phyloP scores from a whole-genome alignment of 176 grass and related monocot genomes.

The Stipa capillata region DNA sequence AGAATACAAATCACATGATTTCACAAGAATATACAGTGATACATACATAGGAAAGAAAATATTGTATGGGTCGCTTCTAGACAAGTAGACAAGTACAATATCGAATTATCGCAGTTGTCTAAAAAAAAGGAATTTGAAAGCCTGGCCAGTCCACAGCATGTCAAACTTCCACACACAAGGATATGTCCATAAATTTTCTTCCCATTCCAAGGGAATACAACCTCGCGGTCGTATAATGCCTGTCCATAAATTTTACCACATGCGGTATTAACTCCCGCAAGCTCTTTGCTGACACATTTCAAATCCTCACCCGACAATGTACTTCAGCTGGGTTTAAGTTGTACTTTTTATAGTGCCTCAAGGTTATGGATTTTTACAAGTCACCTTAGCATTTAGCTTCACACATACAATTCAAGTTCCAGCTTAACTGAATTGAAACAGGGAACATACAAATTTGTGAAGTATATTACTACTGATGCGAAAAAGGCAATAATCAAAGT shows the following conservation, averaged over 20 bases:
- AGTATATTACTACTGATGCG: neutral
- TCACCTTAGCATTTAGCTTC: neutral
- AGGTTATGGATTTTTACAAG: neutral
- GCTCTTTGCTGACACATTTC: neutral
- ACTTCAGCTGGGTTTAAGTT: neutral
- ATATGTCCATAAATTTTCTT: neutral
- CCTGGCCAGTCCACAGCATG: neutral
- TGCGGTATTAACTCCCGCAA: neutral
- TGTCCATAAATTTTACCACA: neutral
- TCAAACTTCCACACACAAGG: neutral
- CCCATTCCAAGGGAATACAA: neutral
- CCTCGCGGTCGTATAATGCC: neutral
- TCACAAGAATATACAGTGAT: neutral
- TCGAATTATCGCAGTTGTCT: neutral
- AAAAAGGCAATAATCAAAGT: neutral
- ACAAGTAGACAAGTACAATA: neutral
- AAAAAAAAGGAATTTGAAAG: neutral
- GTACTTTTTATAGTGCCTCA: neutral
- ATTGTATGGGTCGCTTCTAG: neutral
- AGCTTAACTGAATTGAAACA: neutral
- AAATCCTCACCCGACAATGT: neutral
- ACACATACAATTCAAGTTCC: neutral
- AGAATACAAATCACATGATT: neutral
- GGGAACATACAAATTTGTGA: neutral
- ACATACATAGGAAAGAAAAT: neutral